Percentiles rank a stretch among this genome's conserved stretches.
phyloP scores from a whole-genome alignment of 768 basidiomycete genomes.

The Butyriboletus loyo region DNA sequence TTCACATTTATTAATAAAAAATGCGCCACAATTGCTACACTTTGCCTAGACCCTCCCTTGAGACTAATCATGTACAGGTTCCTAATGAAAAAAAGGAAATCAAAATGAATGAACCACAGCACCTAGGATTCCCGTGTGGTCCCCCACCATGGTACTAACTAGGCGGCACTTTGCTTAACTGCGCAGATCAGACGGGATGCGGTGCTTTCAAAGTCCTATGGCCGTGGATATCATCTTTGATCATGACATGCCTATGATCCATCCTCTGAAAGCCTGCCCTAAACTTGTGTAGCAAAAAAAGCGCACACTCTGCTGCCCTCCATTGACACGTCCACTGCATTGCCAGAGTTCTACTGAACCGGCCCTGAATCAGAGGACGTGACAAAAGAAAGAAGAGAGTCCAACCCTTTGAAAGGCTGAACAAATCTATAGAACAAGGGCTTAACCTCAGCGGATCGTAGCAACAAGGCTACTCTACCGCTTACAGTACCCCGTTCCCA shows the following conservation, averaged over 20 bases:
- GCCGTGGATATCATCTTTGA: background rate
- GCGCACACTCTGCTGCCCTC: background rate
- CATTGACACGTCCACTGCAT: background rate
- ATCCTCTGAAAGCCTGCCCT: too few relatives aligned
- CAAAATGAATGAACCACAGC: too few relatives aligned
- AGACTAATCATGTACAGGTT: too few relatives aligned
- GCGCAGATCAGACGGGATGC: background rate
- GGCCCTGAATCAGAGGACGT: slow-evolving; percentile 1
- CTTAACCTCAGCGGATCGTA: slow-evolving; percentile 77
- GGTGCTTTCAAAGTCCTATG: background rate
- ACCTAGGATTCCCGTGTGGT: background rate
- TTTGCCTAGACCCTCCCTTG: too few relatives aligned
- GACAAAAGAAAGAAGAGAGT: background rate
- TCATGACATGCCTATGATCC: background rate
- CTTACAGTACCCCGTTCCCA: slow-evolving; percentile 74
- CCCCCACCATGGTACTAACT: background rate
- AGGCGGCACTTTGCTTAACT: background rate
- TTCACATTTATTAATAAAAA: too few relatives aligned
- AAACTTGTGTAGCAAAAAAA: too few relatives aligned
- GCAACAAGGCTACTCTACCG: slow-evolving; percentile 76
- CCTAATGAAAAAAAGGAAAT: too few relatives aligned
- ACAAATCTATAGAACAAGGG: slow-evolving; percentile 70
- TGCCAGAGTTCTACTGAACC: background rate
- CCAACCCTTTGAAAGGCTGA: slow-evolving; percentile 39
- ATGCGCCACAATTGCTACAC: too few relatives aligned